These are phyloP conservation scores for Dothideomycetes sp. DNA, from an alignment of 2,329 filamentous ascomycete genomes.

Conservation along the genomic window DNA sequence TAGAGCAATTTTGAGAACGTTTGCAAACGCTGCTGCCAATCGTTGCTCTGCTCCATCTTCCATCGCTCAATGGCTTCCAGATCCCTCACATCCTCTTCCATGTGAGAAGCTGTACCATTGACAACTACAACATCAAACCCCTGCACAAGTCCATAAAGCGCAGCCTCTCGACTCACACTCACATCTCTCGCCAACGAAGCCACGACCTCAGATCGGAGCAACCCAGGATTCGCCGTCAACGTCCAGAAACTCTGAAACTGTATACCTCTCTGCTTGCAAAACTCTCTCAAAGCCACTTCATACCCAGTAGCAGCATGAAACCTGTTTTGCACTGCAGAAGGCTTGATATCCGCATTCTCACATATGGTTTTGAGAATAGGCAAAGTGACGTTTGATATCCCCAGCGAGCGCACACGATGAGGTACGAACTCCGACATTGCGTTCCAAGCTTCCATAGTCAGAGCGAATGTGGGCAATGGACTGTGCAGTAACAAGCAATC, in stretches of 20 bases:
- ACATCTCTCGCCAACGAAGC: slow-evolving; percentile 37
- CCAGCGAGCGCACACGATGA: slow-evolving; percentile 53
- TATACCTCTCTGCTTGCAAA: slow-evolving; percentile 44
- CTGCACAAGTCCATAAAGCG: slow-evolving; percentile 49
- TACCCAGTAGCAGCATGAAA: slow-evolving; percentile 54
- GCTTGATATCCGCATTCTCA: slow-evolving; percentile 39
- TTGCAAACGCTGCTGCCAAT: neutral
- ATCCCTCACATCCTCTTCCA: slow-evolving; percentile 1
- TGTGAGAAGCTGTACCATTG: slow-evolving; percentile 45
- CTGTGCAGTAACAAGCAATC: slow-evolving; percentile 53
- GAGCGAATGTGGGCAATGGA: slow-evolving; percentile 40
- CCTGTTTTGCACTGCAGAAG: slow-evolving; percentile 65
- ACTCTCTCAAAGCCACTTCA: slow-evolving; percentile 51
- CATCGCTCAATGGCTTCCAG: neutral
- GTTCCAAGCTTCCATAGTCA: slow-evolving; percentile 57
- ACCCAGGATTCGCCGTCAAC: slow-evolving; percentile 47
- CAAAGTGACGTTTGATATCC: slow-evolving; percentile 63
- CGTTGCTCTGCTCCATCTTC: neutral
- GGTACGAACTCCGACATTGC: slow-evolving; percentile 60
- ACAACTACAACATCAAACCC: slow-evolving; percentile 43
- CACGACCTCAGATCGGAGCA: slow-evolving; percentile 43
- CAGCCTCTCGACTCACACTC: slow-evolving; percentile 37
- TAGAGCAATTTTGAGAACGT: neutral
- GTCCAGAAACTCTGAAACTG: slow-evolving; percentile 55
- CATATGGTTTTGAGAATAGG: slow-evolving; percentile 47